Base-by-base conservation (phyloP, 2,329 filamentous ascomycete species). In the Fonsecaea erecta region DNA sequence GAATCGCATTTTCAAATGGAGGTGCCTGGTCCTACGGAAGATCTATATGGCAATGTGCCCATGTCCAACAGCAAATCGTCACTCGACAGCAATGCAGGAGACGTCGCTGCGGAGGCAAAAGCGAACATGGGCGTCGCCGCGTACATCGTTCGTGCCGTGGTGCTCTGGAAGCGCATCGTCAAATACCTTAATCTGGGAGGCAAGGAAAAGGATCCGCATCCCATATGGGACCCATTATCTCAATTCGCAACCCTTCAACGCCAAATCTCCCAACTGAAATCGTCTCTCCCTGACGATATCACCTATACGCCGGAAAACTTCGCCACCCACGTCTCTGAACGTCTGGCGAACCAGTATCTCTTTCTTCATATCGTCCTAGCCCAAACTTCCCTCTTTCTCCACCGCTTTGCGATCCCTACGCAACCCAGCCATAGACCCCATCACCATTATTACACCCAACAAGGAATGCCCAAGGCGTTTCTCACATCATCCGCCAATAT, bases 91-190 rank as follows among this genome's bases (percentile, higher is more conserved):
- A 85, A 91, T 69, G 52, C 35, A 9, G 46, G 52, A 2, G 66
- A 65, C 40, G 51, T 53, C 3, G 56, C 63, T 18, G 66, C 65
- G 24, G 68, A 70, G 46, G 70, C 66, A 32, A 88, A 85, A 72
- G 88, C 91, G 7, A 97, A 97, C 74, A 96, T 98, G 93, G 95
- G 94, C 1, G 92, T 96, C 3, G 90, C 93, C 1, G 93, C 94
- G 11, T 97, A 96, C 77, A 90, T 95, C 73, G 90, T 98, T 67
- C 88, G 91, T 21, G 84, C 90, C 1, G 91, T 98, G 67, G 88
- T 93, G 1, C 82, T 97, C 34, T 98, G 94, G 93, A 95, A 95
- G 4, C 88, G 89, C 55, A 89, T 97, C 55, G 90, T 97, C 71
- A 90, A 89, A 67, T 97, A 97, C 75, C 82, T 97, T 67, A 97